Percentiles rank a stretch among this genome's conserved stretches.
phyloP scores from a whole-genome alignment of 1,284 basidiomycete species.

The Mycena sp. region DNA sequence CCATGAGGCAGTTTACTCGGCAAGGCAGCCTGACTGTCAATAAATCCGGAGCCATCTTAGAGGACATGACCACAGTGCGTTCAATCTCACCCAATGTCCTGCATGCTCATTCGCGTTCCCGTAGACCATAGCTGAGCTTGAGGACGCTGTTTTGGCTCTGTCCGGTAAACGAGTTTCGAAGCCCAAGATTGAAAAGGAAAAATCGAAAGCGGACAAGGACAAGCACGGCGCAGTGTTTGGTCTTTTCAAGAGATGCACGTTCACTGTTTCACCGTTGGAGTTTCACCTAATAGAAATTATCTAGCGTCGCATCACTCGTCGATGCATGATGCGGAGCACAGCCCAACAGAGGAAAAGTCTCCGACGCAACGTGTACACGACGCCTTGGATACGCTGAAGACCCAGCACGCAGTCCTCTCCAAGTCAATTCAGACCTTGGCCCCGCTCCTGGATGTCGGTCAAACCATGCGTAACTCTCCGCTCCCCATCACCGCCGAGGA shows the following conservation, averaged over 20 bases:
- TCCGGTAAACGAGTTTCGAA: conserved; percentile 50
- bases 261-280: conserved; percentile 28
- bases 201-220: conserved; percentile 59
- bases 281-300: not conserved
- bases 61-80: conserved; percentile 72
- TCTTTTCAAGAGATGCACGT: conserved; percentile 67
- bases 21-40: conserved; percentile 55
- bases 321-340: conserved; percentile 25
- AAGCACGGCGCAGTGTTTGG: conserved; percentile 58
- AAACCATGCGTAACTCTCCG: conserved; percentile 52
- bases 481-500: conserved; percentile 64
- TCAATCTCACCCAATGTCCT: not conserved
- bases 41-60: conserved; percentile 61
- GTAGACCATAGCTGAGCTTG: conserved; percentile 38
- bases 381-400: conserved; percentile 65
- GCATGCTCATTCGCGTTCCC: conserved; percentile 23
- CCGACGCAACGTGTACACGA: conserved; percentile 55
- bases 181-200: conserved; percentile 48
- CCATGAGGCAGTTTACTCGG: conserved; percentile 50
- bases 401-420: conserved; percentile 65
- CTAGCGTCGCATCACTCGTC: conserved; percentile 38
- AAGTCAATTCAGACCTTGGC: conserved; percentile 55
- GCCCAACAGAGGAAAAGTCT: conserved; percentile 28
- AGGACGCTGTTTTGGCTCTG: conserved; percentile 24
- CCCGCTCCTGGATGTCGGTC: conserved; percentile 49